A percentile compares a stretch with the other conserved stretches of the same genome.
Conservation (phyloP, 2,329 filamentous ascomycete genomes). For the Epichloe amarillans region DNA sequence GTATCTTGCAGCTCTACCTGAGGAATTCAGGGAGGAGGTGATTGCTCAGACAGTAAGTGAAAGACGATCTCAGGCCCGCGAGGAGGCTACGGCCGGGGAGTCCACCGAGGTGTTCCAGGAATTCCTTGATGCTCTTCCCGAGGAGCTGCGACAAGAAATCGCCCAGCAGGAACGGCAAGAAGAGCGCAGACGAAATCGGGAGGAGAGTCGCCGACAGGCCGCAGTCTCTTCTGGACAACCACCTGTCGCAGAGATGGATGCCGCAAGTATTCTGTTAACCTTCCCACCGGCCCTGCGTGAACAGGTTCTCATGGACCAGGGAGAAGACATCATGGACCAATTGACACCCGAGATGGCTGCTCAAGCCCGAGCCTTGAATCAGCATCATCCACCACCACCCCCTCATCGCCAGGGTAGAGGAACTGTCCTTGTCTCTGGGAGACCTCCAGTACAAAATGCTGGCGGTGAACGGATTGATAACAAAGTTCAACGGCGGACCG, state of each 20-base stretch:
- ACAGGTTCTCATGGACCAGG: constrained; percentile 81
- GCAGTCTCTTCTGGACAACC: constrained; percentile 40
- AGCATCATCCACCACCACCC: constrained; percentile 21
- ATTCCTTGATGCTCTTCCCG: constrained; percentile 83
- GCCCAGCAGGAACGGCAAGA: constrained; percentile 83
- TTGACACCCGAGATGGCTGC: constrained; percentile 76
- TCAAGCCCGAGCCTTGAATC: constrained; percentile 62
- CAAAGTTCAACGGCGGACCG: constrained; percentile 63
- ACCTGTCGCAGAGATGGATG: constrained; percentile 61
- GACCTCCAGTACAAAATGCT: constrained; percentile 10
- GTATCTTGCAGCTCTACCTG: constrained; percentile 92
- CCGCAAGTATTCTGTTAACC: constrained; percentile 82
- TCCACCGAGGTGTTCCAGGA: constrained; percentile 80
- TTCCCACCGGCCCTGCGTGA: constrained; percentile 75
- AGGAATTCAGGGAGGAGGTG: constrained; percentile 91
- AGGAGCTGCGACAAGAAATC: constrained; percentile 81
- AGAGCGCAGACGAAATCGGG: constrained; percentile 74
- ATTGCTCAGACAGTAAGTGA: constrained; percentile 81
- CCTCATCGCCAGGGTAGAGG: constrained; percentile 16
- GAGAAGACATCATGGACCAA: constrained; percentile 72
- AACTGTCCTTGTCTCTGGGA: constrained; percentile 15
- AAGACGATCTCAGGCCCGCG: constrained; percentile 62
- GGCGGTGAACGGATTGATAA: constrained; percentile 32
- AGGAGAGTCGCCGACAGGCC: constrained; percentile 60
- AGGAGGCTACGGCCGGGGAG: constrained; percentile 56